Percentiles rank a stretch among this genome's conserved stretches.
Conservation (phyloP, 371 early-diverging fungal genomes). For the Rhizomucor pusillus region DNA sequence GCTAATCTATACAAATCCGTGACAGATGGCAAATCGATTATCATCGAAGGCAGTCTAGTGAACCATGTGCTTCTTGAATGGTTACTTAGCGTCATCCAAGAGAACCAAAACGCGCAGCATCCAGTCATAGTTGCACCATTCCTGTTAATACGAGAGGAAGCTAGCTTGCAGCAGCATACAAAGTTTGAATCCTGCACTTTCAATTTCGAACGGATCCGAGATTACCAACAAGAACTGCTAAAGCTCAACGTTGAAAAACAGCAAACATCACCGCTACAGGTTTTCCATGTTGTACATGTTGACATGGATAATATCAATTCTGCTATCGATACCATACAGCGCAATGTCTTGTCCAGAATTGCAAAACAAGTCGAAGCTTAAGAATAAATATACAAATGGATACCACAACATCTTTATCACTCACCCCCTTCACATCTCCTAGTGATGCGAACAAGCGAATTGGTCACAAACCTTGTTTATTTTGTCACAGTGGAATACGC, state of each 20-base stretch:
- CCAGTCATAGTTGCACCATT: conserved; percentile 23
- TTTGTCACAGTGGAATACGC: too few species aligned
- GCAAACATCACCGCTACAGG: not conserved
- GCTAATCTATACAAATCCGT: conserved; percentile 33
- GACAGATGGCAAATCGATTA: conserved; percentile 40
- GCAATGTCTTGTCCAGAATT: conserved; percentile 19
- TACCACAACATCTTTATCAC: too few species aligned
- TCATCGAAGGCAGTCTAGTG: conserved; percentile 35
- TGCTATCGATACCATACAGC: conserved; percentile 22
- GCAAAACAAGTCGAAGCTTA: conserved; percentile 11
- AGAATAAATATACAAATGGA: conserved; percentile 1
- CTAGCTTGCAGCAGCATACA: conserved; percentile 5
- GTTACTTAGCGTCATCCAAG: conserved; percentile 6
- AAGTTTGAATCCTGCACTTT: conserved; percentile 2
- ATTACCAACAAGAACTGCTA: conserved; percentile 15
- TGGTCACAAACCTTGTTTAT: too few species aligned
- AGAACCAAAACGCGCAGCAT: conserved; percentile 8
- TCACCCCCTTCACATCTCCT: too few species aligned
- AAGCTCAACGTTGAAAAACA: conserved; percentile 3
- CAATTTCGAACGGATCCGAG: conserved; percentile 11
- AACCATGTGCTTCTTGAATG: conserved; percentile 27
- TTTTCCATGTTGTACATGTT: conserved; percentile 17
- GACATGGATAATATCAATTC: conserved; percentile 19
- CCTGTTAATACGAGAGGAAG: conserved; percentile 16
- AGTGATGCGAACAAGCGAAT: too few species aligned